These are phyloP conservation scores for Nicotiana attenuata DNA, from an alignment of 257 asterid genomes.

Conservation along the genomic window DNA sequence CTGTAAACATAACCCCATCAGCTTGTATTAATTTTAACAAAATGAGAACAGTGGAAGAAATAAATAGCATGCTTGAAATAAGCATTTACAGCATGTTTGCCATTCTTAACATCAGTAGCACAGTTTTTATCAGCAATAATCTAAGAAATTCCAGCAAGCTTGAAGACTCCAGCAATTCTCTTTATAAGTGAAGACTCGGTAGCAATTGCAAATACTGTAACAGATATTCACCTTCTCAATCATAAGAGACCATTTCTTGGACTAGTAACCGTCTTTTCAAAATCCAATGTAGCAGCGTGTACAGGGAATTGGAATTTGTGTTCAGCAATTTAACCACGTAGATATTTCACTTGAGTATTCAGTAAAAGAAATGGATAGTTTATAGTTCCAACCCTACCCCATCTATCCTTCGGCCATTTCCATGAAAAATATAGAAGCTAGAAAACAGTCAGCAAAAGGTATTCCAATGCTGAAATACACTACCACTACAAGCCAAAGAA, in stretches of 20 bases:
- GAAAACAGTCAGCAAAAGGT: not conserved
- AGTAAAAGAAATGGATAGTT: not conserved
- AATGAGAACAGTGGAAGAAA: not conserved
- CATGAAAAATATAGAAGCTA: not conserved
- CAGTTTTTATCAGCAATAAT: not conserved
- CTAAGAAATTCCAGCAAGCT: not conserved
- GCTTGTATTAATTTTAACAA: not conserved
- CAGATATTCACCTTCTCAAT: not conserved
- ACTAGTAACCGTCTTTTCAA: not conserved
- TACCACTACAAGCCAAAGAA: not conserved
- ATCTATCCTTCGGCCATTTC: not conserved
- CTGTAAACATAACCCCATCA: slow-evolving; percentile 29
- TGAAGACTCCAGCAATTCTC: not conserved
- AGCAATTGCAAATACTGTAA: not conserved
- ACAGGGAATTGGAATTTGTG: not conserved
- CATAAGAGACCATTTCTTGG: not conserved
- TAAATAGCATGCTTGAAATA: not conserved
- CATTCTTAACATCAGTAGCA: not conserved
- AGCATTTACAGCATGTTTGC: not conserved
- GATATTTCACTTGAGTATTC: not conserved
- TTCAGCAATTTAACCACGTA: not conserved
- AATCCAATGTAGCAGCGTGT: not conserved
- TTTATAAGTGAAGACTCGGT: not conserved
- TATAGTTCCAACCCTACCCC: not conserved
- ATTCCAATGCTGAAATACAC: not conserved